phyloP scores from a whole-genome alignment of 768 basidiomycete genomes.

The Trametes cingulata region DNA sequence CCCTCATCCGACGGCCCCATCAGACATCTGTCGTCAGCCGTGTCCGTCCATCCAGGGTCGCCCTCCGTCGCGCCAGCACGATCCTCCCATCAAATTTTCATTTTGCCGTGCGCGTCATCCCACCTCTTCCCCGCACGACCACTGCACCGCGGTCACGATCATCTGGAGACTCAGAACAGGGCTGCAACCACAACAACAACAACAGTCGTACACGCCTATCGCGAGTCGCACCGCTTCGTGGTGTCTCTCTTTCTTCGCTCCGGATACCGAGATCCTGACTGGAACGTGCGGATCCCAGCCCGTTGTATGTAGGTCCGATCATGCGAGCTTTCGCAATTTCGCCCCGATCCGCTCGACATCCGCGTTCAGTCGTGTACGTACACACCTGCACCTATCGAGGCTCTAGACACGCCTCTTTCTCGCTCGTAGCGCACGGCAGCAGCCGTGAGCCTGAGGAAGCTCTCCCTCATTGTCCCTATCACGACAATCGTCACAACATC shows the following conservation, averaged over 20 bases:
- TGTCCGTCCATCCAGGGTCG: neutral
- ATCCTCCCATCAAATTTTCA: neutral
- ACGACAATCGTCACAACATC: neutral
- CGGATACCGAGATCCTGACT: neutral
- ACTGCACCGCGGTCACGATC: neutral
- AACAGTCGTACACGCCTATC: conserved; percentile 10
- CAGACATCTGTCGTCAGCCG: conserved; percentile 14
- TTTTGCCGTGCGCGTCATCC: conserved; percentile 5
- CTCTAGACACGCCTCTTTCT: neutral
- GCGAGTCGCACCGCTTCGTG: too few relatives aligned
- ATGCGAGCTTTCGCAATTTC: neutral
- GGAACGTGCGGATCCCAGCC: neutral
- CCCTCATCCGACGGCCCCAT: conserved; percentile 2
- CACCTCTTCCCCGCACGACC: neutral
- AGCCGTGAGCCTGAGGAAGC: neutral
- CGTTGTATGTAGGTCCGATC: conserved; percentile 7
- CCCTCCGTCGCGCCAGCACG: neutral
- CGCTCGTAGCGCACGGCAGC: neutral
- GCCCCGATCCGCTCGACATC: conserved; percentile 10
- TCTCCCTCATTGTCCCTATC: conserved; percentile 1
- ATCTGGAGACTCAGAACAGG: conserved; percentile 7
- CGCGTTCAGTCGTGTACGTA: neutral
- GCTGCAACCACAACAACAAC: neutral
- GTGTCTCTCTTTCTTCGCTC: neutral
- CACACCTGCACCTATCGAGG: neutral